Evolutionary conservation across 306 rosid species (phyloP).

Genomic region (Biancaea sappan): DNA sequence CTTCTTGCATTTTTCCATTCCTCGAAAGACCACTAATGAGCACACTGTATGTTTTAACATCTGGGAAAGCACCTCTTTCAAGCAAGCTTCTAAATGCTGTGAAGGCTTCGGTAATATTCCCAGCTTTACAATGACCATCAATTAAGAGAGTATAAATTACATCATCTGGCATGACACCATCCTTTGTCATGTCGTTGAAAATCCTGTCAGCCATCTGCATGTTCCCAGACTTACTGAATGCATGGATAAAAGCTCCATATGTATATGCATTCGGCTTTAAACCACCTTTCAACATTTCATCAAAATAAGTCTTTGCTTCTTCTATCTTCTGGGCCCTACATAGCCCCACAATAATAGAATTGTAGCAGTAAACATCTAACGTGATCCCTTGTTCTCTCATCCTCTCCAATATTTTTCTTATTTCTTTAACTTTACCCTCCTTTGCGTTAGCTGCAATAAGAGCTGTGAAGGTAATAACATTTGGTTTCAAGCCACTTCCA

Average conservation of each 20-base stretch:
- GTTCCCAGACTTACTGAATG: slow-evolving; percentile 19
- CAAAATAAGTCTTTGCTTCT: slow-evolving; percentile 19
- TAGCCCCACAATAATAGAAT: slow-evolving; percentile 26
- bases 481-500: slow-evolving; percentile 22
- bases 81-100: slow-evolving; percentile 23
- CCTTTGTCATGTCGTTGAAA: slow-evolving; percentile 24
- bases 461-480: slow-evolving; percentile 22
- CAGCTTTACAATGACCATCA: slow-evolving; percentile 32
- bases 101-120: slow-evolving; percentile 29
- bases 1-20: slow-evolving; percentile 38
- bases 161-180: slow-evolving; percentile 23
- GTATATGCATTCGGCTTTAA: slow-evolving; percentile 31
- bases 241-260: slow-evolving; percentile 34
- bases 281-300: slow-evolving; percentile 10
- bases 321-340: slow-evolving; percentile 33
- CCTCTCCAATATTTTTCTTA: slow-evolving; percentile 23
- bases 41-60: slow-evolving; percentile 32
- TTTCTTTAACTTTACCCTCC: slow-evolving; percentile 24
- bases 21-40: slow-evolving; percentile 24
- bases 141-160: slow-evolving; percentile 18
- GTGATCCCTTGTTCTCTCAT: slow-evolving; percentile 20
- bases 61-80: slow-evolving; percentile 15
- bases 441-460: slow-evolving; percentile 30
- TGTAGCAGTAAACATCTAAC: slow-evolving; percentile 25
- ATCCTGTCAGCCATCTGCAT: slow-evolving; percentile 33